A percentile compares a stretch with the other conserved stretches of the same genome.
Evolutionary conservation across 495 filamentous ascomycete genomes (phyloP).

Genomic region (Tuber microsphaerosporum): DNA sequence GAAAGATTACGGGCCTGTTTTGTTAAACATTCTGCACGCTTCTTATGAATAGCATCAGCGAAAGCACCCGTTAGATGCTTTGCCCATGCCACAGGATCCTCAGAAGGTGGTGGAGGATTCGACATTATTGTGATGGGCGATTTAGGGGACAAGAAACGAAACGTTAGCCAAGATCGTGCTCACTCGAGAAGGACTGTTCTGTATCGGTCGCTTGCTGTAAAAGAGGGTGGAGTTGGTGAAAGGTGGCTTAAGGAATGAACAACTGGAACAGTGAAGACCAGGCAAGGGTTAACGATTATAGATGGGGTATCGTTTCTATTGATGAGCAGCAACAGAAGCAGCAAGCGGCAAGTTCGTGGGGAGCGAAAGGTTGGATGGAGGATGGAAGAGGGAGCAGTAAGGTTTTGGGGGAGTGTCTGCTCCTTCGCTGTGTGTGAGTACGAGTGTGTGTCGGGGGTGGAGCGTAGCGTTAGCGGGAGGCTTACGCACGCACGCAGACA

Average conservation of each 20-base stretch:
- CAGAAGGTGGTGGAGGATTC: constrained; percentile 26
- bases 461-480: constrained; percentile 6
- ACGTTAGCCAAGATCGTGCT: constrained; percentile 6
- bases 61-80: constrained; percentile 33
- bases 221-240: neutral
- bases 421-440: constrained; percentile 2
- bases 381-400: constrained; percentile 1
- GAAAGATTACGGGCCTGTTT: constrained; percentile 38
- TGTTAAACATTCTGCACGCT: constrained; percentile 35
- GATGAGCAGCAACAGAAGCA: constrained; percentile 10
- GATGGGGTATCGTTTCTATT: constrained; percentile 13
- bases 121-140: constrained; percentile 18
- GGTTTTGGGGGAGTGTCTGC: constrained; percentile 1
- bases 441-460: constrained; percentile 1
- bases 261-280: constrained; percentile 3
- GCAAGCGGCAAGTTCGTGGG: constrained; percentile 1
- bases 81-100: constrained; percentile 35
- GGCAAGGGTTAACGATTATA: constrained; percentile 8
- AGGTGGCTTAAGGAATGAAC: neutral
- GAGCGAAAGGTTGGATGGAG: constrained; percentile 4
- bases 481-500: constrained; percentile 3
- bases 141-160: neutral
- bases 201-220: neutral
- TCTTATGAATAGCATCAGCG: constrained; percentile 34
- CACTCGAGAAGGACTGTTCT: neutral